Base-by-base conservation (phyloP, 2,329 filamentous ascomycete species). In the Claviceps quebecensis region DNA sequence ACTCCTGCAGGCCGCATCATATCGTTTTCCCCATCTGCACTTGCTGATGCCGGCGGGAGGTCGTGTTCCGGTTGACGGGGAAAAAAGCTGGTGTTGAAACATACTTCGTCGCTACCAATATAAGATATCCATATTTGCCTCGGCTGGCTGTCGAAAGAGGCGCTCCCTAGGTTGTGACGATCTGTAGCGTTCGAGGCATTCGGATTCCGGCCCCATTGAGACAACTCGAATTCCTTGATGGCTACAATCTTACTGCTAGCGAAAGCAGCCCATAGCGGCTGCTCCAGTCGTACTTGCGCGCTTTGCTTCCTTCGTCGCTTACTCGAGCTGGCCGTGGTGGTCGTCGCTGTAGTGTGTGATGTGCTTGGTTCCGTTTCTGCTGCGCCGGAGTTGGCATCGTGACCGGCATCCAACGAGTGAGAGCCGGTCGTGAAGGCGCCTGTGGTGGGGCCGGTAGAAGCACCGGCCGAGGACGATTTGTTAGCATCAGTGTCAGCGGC, bases 241-340 rank as follows among this genome's bases (percentile, higher is more conserved):
- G 95, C 88, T 60, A 93, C 91, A 65, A 96, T 90, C 75, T 96
- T 96, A 63, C 90, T 95, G 70, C 88, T 95, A 49, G 90, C 90
- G 59, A 96, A 78, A 47, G 90, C 90, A 56, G 90, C 88, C 90
- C 90, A 96, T 57, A 96, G 79, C 47, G 90, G 90, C 69, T 96
- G 90, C 63, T 88, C 83, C 65, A 88, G 87, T 66, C 90, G 78
- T 58, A 95, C 88, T 67, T 93, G 87, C 53, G 88, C 89, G 63
- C 87, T 91, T 69, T 95, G 88, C 70, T 93, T 91, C 69, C 86
- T 81, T 70, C 87, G 85, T 71, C 88, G 93, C 69, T 93, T 94
- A 52, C 66, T 67, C 70, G 80, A 62, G 69, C 70, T 70, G 61
- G 55, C 55, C 5, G 63, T 58, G 5, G 63, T 58, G 37, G 59